These are phyloP conservation scores for Plasmodium coatneyi DNA, from an alignment of 169 alveolate species.

Conservation along the genomic window DNA sequence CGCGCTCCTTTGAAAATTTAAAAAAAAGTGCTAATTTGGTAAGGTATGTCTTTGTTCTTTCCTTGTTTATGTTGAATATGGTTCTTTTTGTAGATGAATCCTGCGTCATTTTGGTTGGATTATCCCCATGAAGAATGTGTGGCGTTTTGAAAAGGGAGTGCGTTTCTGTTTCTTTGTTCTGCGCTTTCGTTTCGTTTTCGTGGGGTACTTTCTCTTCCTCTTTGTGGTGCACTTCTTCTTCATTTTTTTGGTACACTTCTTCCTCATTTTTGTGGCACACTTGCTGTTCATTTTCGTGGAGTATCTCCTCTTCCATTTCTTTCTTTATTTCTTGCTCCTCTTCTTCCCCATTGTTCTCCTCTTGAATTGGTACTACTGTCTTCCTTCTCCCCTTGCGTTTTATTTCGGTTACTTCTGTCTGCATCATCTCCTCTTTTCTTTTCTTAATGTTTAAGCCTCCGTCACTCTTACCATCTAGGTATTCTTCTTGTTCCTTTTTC, in stretches of 20 bases:
- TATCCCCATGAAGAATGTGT: neutral
- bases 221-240: neutral
- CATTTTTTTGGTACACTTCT: neutral
- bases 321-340: neutral
- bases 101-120: neutral
- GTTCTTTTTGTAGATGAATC: neutral
- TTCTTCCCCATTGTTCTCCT: neutral
- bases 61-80: neutral
- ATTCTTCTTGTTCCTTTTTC: neutral
- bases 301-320: neutral
- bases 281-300: neutral
- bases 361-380: neutral
- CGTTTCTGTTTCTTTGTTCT: neutral
- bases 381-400: neutral
- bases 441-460: neutral
- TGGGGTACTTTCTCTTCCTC: neutral
- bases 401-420: neutral
- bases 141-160: neutral
- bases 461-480: neutral
- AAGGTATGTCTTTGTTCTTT: slow-evolving; percentile 21
- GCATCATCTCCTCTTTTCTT: neutral
- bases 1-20: slow-evolving; percentile 1
- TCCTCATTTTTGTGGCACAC: neutral
- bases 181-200: neutral
- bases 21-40: slow-evolving; percentile 28